Percentiles rank a stretch among this genome's conserved stretches.
These are phyloP conservation scores for Manihot esculenta DNA, from an alignment of 441 rosid genomes.

Conservation along the genomic window DNA sequence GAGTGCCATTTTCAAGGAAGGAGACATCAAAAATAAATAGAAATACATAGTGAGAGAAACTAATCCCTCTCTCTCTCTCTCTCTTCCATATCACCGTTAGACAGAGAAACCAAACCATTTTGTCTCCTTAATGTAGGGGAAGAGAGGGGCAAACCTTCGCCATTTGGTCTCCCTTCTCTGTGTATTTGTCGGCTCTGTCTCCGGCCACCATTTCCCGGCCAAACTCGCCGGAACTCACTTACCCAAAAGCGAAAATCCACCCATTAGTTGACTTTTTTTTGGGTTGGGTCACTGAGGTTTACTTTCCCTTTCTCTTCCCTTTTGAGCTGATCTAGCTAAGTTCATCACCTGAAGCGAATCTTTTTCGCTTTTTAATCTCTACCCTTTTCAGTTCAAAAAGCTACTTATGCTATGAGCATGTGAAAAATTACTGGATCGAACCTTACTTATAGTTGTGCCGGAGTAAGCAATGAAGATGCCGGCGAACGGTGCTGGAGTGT, in stretches of 20 bases:
- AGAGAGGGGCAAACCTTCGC: conserved; percentile 40
- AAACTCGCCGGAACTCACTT: background rate
- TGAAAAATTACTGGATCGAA: background rate
- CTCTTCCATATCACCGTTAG: background rate
- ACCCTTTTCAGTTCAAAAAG: background rate
- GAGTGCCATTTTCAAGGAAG: background rate
- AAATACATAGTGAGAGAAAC: background rate
- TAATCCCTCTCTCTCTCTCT: no score
- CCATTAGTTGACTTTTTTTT: background rate
- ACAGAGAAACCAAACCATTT: conserved; percentile 2
- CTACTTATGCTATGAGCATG: conserved; percentile 7
- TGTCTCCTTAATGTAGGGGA: conserved; percentile 48
- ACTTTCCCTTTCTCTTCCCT: background rate
- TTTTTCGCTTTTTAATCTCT: background rate
- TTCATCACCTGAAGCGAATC: background rate
- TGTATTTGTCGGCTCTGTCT: conserved; percentile 19
- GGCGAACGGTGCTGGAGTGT: conserved; percentile 35
- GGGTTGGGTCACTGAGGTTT: no score
- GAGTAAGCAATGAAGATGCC: conserved; percentile 39
- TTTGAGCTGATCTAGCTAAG: conserved; percentile 27
- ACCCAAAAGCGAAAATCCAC: background rate
- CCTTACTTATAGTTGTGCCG: conserved; percentile 2
- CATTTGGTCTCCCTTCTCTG: conserved; percentile 30
- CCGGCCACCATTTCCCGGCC: conserved; percentile 12
- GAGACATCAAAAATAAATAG: background rate